Percentiles rank a stretch among this genome's conserved stretches.
Conservation (phyloP, 2,329 filamentous ascomycete genomes). For the Fusarium lateritium region DNA sequence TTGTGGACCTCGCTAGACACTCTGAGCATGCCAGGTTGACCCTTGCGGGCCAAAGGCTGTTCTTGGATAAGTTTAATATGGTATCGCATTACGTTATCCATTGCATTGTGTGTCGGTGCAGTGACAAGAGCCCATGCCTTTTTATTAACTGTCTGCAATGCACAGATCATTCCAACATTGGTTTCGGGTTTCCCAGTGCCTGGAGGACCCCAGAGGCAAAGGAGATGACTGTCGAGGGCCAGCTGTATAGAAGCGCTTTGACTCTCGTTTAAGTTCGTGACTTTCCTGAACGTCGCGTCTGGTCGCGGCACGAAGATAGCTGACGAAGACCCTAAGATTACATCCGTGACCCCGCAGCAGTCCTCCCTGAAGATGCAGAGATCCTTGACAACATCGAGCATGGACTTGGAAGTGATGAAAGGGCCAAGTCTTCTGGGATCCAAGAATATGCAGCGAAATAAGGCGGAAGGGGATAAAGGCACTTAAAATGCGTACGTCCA, state of each 20-base stretch:
- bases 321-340: neutral
- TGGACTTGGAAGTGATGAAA: conserved; percentile 58
- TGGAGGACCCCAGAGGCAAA: conserved; percentile 61
- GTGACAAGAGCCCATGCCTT: conserved; percentile 55
- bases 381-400: conserved; percentile 55
- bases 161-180: conserved; percentile 56
- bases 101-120: conserved; percentile 62
- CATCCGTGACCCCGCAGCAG: conserved; percentile 52
- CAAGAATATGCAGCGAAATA: conserved; percentile 57
- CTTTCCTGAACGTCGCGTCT: too few relatives aligned
- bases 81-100: conserved; percentile 60
- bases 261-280: conserved; percentile 27
- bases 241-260: conserved; percentile 34
- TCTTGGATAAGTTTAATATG: conserved; percentile 44
- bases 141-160: conserved; percentile 48
- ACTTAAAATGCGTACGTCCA: conserved; percentile 54
- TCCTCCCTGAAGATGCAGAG: conserved; percentile 51
- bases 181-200: conserved; percentile 63
- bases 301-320: too few relatives aligned
- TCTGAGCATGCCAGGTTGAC: neutral
- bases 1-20: conserved; percentile 48
- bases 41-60: neutral
- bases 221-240: conserved; percentile 51
- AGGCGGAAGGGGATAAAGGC: conserved; percentile 56
- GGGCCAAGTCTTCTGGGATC: conserved; percentile 56